Base-by-base conservation (phyloP, 352 stramenopile genomes). In the Phytopythium delawarense region DNA sequence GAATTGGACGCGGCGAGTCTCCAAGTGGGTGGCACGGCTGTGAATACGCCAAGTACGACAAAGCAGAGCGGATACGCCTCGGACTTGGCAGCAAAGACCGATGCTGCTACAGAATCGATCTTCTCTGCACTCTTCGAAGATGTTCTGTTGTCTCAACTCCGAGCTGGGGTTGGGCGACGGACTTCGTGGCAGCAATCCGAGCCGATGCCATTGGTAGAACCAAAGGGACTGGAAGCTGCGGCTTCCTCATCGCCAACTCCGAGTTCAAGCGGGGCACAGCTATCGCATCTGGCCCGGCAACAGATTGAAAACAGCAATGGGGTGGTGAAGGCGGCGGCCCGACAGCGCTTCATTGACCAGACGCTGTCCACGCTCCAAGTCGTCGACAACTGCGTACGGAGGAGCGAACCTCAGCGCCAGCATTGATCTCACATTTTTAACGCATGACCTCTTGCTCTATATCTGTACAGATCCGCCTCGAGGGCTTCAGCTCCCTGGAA, bases 391-490 rank as follows among this genome's bases (percentile, higher is more conserved):
- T 51, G n/a, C 12, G 45, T 51, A 51, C 16, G 45, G 1, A 11
- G 11, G 30, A 7, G 45, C n/a, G 21, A 32, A 8, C 18, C 7
- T 20, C 21, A 7, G n/a, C 18, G 21, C 16, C 16, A 16, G 13
- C 37, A 42, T 42, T 6, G 37, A 6, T 7, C 37, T 0, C 37
- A 30, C 20, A 20, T 6, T 8, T 12, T 7, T 51, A 20, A 32
- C 45, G 8, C 30, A 12, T 32, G n/a, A 16, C 8, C 6, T 11
- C n/a, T 32, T 42, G 13, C 5, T 16, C 6, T 52, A 6, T 32
- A 4, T 9, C 12, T 11, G 3, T 15, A 13, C 42, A 80, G 72
- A 49, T 80, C 25, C 44, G 11, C 1, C 50, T 78, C 28, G 62
- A 60, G 51, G n/a, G 11, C 0, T 66, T 66, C n/a, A 15, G 37